Base-by-base conservation (phyloP, 345 rosid genomes). In the Litchi chinensis region DNA sequence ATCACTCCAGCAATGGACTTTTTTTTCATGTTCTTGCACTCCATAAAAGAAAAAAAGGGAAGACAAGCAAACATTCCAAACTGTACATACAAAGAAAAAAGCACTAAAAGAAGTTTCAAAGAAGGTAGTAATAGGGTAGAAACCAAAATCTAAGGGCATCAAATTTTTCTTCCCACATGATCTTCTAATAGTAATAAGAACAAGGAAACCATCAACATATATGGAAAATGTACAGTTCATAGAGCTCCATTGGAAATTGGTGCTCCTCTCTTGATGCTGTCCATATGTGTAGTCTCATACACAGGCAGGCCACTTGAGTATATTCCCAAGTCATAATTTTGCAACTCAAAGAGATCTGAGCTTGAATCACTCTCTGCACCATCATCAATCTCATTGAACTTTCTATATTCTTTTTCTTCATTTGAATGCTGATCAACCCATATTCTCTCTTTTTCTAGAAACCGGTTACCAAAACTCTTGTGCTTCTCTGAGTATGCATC, bases 321-420 rank as follows among this genome's bases (percentile, higher is more conserved):
- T 67, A 81, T 83, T 15, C 85, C 92, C 76, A 92, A 73, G 83
- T 93, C 93, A 74, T 91, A 95, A 83, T 89, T 95, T 54, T 90
- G 92, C 82, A 95, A 69, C 85, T 95, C 99, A 62, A 95, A 95
- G 83, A 95, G 89, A 87, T 95, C 99, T 68, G 98, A 95, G 82
- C 99, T 95, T 26, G 98, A 92, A 87, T 95, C 99, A 76, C 97
- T 95, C 43, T 92, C 97, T 57, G 89, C 91, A 8, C 93, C 93
- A 70, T 86, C 91, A 76, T 93, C 95, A 12, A 77, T 79, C 24
- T 82, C 86, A 37, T 37, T 78, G 4, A 79, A 84, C 75, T 82
- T 86, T 79, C 76, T 79, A 75, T 77, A 79, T 79, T 77, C 88
- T 50, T 83, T 77, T 59, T 79, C 79, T 57, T 82, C 87, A 41